These are phyloP conservation scores for Coleophoma crateriformis DNA, from an alignment of 2,329 filamentous ascomycete genomes.

Conservation along the genomic window DNA sequence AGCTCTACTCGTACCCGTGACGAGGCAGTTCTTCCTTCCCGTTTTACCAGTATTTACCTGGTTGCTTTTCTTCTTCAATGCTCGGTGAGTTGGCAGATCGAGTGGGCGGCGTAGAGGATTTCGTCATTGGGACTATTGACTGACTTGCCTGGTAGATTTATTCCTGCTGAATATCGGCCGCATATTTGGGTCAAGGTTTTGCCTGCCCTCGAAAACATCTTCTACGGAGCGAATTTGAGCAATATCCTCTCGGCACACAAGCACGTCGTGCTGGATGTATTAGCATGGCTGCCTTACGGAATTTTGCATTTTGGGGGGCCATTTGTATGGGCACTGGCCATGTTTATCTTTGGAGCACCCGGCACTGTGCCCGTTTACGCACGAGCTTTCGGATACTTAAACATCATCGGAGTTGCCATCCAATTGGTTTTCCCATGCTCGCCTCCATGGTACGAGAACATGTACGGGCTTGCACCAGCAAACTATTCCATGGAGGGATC, in stretches of 20 bases:
- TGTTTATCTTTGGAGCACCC: constrained; percentile 87
- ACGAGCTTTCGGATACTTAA: constrained; percentile 87
- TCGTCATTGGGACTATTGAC: not conserved
- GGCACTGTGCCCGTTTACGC: constrained; percentile 81
- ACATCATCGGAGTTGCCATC: constrained; percentile 78
- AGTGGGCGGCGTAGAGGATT: not conserved
- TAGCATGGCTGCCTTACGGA: constrained; percentile 93
- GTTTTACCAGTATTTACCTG: constrained; percentile 81
- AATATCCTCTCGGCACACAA: constrained; percentile 93
- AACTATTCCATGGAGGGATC: constrained; percentile 89
- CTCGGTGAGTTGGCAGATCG: constrained; percentile 55
- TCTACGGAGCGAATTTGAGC: constrained; percentile 92
- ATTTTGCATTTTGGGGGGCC: constrained; percentile 86
- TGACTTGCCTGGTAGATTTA: constrained; percentile 59
- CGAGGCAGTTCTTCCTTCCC: constrained; percentile 86
- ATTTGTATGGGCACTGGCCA: constrained; percentile 67
- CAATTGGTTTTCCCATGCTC: constrained; percentile 91
- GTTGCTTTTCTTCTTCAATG: constrained; percentile 77
- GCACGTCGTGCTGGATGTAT: constrained; percentile 73
- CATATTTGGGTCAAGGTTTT: constrained; percentile 95
- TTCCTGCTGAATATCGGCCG: constrained; percentile 80
- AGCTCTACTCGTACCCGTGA: constrained; percentile 74
- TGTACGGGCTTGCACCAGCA: constrained; percentile 83
- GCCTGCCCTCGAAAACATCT: constrained; percentile 89
- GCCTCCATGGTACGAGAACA: constrained; percentile 94